Percentiles rank a stretch among this genome's conserved stretches.
These are phyloP conservation scores for Marchantia polymorpha DNA, from an alignment of 225 moss, liverwort and hornwort species.

Conservation along the genomic window DNA sequence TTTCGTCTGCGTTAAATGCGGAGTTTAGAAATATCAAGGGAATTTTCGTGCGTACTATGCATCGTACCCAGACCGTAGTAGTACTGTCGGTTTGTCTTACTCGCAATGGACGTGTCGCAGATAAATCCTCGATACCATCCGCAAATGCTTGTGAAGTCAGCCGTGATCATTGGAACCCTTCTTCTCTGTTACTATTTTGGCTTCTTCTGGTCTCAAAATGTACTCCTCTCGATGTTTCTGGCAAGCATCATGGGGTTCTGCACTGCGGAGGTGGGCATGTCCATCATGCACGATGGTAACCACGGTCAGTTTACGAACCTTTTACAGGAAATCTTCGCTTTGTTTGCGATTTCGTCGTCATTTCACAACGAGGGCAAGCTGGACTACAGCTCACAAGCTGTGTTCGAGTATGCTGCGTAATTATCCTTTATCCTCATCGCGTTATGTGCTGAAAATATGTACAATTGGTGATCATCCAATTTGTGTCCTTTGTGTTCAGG, in stretches of 20 bases:
- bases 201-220: slow-evolving; percentile 72
- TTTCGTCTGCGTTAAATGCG: too few species aligned
- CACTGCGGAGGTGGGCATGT: slow-evolving; percentile 93
- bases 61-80: not conserved
- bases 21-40: not conserved
- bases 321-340: not conserved
- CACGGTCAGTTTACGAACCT: slow-evolving; percentile 54
- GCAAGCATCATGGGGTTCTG: slow-evolving; percentile 85
- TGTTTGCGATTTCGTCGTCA: not conserved
- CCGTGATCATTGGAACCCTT: slow-evolving; percentile 62
- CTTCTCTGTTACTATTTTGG: slow-evolving; percentile 63
- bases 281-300: slow-evolving; percentile 94
- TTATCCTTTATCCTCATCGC: not conserved
- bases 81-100: not conserved
- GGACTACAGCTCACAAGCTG: not conserved
- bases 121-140: slow-evolving; percentile 86
- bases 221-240: slow-evolving; percentile 55
- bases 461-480: slow-evolving; percentile 1
- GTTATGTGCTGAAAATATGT: not conserved
- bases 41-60: not conserved
- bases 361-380: not conserved
- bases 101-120: slow-evolving; percentile 43
- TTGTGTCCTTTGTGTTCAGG: slow-evolving; percentile 42
- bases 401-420: not conserved
- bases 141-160: slow-evolving; percentile 83